Conservation (phyloP, 768 basidiomycete species). For the Rhodosporidiobolus sp. region DNA sequence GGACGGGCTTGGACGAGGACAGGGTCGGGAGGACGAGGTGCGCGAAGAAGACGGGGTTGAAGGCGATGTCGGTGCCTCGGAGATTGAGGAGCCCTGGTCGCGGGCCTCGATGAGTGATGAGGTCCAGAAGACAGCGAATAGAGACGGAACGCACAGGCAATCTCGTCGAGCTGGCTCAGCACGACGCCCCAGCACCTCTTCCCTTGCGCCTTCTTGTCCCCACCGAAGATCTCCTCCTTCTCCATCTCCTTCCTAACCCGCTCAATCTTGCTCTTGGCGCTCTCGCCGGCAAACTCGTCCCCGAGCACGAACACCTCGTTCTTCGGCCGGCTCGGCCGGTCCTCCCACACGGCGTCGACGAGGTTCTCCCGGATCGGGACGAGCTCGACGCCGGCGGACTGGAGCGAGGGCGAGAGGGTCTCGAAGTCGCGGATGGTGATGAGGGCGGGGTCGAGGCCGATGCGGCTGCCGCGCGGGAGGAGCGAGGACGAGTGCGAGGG, state of each 20-base stretch:
- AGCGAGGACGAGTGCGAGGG: conserved; percentile 49
- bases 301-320: conserved; percentile 67
- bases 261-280: conserved; percentile 64
- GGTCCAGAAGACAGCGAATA: background rate
- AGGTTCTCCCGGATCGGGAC: conserved; percentile 67
- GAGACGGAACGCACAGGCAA: conserved; percentile 57
- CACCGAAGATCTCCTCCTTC: conserved; percentile 52
- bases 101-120: too few species aligned
- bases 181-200: conserved; percentile 60
- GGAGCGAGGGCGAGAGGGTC: conserved; percentile 59
- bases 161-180: conserved; percentile 85
- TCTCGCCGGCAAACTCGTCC: conserved; percentile 68
- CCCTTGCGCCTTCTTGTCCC: conserved; percentile 48
- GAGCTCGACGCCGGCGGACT: conserved; percentile 58
- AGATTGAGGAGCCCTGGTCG: conserved; percentile 83
- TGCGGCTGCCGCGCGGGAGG: conserved; percentile 60
- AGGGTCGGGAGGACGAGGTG: conserved; percentile 68
- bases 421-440: conserved; percentile 71
- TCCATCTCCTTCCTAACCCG: conserved; percentile 63
- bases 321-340: conserved; percentile 66
- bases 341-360: conserved; percentile 74
- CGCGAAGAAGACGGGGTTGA: conserved; percentile 75
- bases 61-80: conserved; percentile 85
- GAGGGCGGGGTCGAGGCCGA: conserved; percentile 79
- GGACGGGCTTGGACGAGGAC: conserved; percentile 52